Evolutionary conservation across 2,329 filamentous ascomycete species (phyloP), one percentile per base, ranked within the genome.

Genomic region (Hawksworthiomyces lignivorus): DNA sequence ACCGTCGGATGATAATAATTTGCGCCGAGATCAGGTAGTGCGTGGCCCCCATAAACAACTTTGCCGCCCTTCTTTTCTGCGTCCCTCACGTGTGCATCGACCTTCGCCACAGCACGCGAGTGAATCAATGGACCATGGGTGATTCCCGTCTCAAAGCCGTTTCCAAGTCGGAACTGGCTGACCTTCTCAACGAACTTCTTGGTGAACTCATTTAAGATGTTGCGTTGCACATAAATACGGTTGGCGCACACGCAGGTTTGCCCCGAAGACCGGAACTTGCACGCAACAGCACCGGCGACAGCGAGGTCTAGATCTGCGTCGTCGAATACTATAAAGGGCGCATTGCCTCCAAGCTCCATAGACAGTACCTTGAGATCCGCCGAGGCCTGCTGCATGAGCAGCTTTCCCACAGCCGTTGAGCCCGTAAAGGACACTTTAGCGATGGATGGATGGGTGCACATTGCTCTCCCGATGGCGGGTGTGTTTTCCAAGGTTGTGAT

Each of bases 381-480:
- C 11, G 80, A 80, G 4, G 78, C 80, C 11, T 72, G 68, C 3
- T 68, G 62, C 1, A 79, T 78, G 28, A 87, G 70, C 48, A 82
- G 78, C 27, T 76, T 73, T 3, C 85, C 85, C 0, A 87, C 75
- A 0, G 65, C 61, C 0, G 84, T 85, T 6, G 37, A 79, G 11
- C 85, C 85, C 0, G 84, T 89, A 52, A 89, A 90, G 43, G 82
- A 83, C 41, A 89, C 68, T 57, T 88, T 87, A 39, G 62, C 64
- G 0, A 70, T 62, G 1, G 61, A 39, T 0, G 60, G 59, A 36
- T 70, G 65, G 12, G 59, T 59, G 45, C 65, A 70, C 1, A 72
- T 59, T 0, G 61, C 62, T 51, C 69, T 65, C 7, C 62, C 63
- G 2, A 70, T 53, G 0, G 51, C 40, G 0, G 67, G 65, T 0